Percentiles rank a stretch among this genome's conserved stretches.
phyloP scores from a whole-genome alignment of 257 asterid genomes.

The Cinchona pubescens region DNA sequence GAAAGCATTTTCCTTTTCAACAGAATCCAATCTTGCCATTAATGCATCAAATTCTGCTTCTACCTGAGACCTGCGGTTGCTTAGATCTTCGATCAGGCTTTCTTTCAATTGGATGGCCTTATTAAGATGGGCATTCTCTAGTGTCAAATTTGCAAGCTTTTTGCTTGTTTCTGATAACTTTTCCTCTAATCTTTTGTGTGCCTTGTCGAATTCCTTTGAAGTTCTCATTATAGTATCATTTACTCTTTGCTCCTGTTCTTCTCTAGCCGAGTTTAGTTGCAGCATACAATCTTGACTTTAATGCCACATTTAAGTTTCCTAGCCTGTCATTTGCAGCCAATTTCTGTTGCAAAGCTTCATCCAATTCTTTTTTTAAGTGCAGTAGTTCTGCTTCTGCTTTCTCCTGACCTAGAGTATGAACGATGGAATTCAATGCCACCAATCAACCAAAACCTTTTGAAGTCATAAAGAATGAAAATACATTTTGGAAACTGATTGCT shows the following conservation, averaged over 20 bases:
- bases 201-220: constrained; percentile 44
- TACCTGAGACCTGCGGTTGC: constrained; percentile 33
- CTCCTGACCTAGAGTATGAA: constrained; percentile 42
- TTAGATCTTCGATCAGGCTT: constrained; percentile 52
- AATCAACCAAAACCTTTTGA: not conserved
- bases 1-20: constrained; percentile 78
- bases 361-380: constrained; percentile 41
- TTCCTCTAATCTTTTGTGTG: constrained; percentile 48
- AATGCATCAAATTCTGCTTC: constrained; percentile 63
- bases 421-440: not conserved
- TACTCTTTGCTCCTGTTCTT: constrained; percentile 47
- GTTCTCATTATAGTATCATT: constrained; percentile 40
- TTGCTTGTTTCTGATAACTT: constrained; percentile 42
- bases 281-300: constrained; percentile 66
- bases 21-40: constrained; percentile 61
- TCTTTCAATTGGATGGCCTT: constrained; percentile 61
- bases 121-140: constrained; percentile 60
- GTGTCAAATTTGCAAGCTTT: constrained; percentile 40
- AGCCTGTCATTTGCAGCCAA: constrained; percentile 50
- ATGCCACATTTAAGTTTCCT: constrained; percentile 50
- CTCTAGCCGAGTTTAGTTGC: constrained; percentile 46
- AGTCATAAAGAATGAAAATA: not conserved
- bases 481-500: not conserved
- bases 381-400: constrained; percentile 53
- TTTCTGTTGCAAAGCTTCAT: constrained; percentile 39